Evolutionary conservation across 306 rosid genomes (phyloP).

Genomic region (Malus domestica): DNA sequence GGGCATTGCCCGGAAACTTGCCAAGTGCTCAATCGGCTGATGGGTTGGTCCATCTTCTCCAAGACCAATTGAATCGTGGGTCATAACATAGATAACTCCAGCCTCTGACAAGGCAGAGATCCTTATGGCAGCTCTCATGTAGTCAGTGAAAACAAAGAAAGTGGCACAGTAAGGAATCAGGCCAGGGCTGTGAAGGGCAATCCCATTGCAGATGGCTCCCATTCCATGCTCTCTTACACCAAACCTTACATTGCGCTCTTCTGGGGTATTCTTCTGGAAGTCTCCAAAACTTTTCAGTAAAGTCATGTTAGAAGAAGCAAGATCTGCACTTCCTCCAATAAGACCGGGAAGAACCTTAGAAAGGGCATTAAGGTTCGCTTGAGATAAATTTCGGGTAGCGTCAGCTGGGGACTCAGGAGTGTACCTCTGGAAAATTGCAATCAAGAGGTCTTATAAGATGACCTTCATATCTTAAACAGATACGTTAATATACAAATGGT

Average conservation of each 20-base stretch:
- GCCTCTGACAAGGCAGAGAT: conserved; percentile 70
- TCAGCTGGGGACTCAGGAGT: conserved; percentile 91
- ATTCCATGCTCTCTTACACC: conserved; percentile 97
- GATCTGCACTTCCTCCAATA: conserved; percentile 99
- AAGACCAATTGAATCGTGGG: conserved; percentile 96
- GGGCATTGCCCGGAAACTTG: conserved; percentile 99
- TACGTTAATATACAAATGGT: not conserved
- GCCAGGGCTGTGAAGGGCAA: conserved; percentile 92
- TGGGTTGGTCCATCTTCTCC: conserved; percentile 99
- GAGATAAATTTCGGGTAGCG: conserved; percentile 91
- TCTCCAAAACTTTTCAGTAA: conserved; percentile 74
- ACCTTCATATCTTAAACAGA: not conserved
- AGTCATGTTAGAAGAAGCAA: conserved; percentile 99
- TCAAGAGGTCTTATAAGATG: conserved; percentile 12
- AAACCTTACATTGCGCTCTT: conserved; percentile 84
- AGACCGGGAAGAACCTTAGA: conserved; percentile 84
- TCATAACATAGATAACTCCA: conserved; percentile 87
- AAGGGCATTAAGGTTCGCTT: conserved; percentile 86
- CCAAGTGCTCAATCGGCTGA: conserved; percentile 93
- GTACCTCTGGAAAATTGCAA: conserved; percentile 59
- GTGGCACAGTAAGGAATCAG: conserved; percentile 93
- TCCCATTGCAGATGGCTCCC: conserved; percentile 97
- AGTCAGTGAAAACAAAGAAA: conserved; percentile 96
- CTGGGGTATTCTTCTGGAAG: conserved; percentile 84
- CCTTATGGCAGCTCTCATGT: conserved; percentile 98